Conservation (phyloP, 768 basidiomycete species). For the Pulveroboletus frians region DNA sequence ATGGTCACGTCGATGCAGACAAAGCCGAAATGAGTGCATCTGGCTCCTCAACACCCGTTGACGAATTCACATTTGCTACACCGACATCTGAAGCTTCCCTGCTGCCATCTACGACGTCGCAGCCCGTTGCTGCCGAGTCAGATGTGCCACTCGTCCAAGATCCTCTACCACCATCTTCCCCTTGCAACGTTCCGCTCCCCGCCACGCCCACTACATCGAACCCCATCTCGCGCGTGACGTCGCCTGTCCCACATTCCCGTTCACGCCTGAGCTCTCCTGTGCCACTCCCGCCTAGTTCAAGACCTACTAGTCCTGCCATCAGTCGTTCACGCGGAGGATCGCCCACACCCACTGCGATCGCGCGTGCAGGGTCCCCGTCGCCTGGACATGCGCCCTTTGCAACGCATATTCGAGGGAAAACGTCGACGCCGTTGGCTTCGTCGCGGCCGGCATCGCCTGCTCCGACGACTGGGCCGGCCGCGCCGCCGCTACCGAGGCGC, state of each 20-base stretch:
- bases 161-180: conserved; percentile 15
- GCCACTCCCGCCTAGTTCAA: conserved; percentile 30
- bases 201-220: conserved; percentile 18
- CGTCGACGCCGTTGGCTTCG: conserved; percentile 22
- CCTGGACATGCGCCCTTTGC: conserved; percentile 5
- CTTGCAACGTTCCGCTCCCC: conserved; percentile 21
- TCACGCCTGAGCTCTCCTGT: conserved; percentile 22
- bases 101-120: background rate
- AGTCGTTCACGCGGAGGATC: conserved; percentile 25
- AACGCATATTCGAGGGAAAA: conserved; percentile 16
- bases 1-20: conserved; percentile 6
- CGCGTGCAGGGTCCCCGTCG: conserved; percentile 8
- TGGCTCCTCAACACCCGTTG: conserved; percentile 16
- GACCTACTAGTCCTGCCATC: conserved; percentile 23
- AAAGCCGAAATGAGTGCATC: conserved; percentile 7
- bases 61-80: conserved; percentile 19
- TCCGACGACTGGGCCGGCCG: conserved; percentile 8
- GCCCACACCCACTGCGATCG: conserved; percentile 11
- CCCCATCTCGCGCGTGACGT: conserved; percentile 23
- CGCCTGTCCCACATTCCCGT: conserved; percentile 32
- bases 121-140: conserved; percentile 9
- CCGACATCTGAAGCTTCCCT: conserved; percentile 8
- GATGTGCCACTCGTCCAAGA: background rate
- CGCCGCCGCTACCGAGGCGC: conserved; percentile 62
- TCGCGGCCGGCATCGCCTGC: conserved; percentile 37